A percentile compares a stretch with the other conserved stretches of the same genome.
Conservation (phyloP, 768 basidiomycete genomes). For the Amanita muscaria region DNA sequence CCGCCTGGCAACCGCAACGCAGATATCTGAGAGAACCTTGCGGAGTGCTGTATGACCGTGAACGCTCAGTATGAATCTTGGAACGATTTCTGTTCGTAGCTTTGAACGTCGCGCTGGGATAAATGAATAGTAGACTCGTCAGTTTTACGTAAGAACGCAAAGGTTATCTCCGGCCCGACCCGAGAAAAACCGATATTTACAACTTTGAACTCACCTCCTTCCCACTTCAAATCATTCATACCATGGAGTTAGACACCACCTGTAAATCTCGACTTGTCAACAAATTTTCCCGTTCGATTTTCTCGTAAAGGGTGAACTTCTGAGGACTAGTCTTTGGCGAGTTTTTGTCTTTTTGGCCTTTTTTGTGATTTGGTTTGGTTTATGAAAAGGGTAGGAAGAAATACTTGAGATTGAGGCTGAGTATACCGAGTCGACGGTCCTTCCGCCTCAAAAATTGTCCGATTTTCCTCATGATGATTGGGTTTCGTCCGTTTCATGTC, state of each 20-base stretch:
- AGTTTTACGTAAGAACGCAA: too few relatives aligned
- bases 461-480: constrained; percentile 86
- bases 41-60: too few relatives aligned
- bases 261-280: constrained; percentile 96
- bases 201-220: constrained; percentile 62
- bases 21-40: too few relatives aligned
- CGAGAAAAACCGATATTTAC: too few relatives aligned
- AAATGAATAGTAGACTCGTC: too few relatives aligned
- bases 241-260: constrained; percentile 95
- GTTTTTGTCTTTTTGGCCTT: constrained; percentile 12
- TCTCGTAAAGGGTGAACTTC: constrained; percentile 72
- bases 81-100: too few relatives aligned
- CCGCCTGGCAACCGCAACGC: too few relatives aligned
- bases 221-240: constrained; percentile 86
- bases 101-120: too few relatives aligned
- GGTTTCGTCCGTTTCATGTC: constrained; percentile 76
- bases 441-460: constrained; percentile 78
- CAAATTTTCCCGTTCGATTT: constrained; percentile 96
- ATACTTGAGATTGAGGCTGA: constrained; percentile 89
- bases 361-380: background rate
- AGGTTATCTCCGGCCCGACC: too few relatives aligned
- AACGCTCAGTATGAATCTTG: too few relatives aligned
- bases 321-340: constrained; percentile 62
- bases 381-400: constrained; percentile 52
- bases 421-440: constrained; percentile 81